Base-by-base conservation (phyloP, 2,329 filamentous ascomycete genomes). In the Penicillium sp. region DNA sequence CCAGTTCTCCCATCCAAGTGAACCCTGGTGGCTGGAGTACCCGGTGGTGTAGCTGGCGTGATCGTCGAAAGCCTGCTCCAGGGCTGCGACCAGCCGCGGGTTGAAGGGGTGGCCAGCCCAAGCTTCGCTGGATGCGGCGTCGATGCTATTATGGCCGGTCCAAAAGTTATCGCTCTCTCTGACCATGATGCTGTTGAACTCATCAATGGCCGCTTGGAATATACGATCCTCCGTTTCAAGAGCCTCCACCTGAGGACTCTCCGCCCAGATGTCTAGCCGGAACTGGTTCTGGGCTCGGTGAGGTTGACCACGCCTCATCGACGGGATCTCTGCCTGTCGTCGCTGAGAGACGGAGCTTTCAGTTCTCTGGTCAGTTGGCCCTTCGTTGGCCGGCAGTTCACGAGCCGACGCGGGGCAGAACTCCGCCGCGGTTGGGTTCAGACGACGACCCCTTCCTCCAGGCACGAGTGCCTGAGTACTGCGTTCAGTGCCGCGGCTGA, bases 21-120 rank as follows among this genome's bases (percentile, higher is more conserved):
- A 12, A 10, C 15, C 12, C 28, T 56, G 61, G 38, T 30, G 45
- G 47, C 57, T 54, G 8, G 45, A 54, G 28, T 63, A 60, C 30
- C 58, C 58, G n/a, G 50, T 15, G 4, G 10, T 6, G 35, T 63
- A 60, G 19, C 10, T 17, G 4, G 38, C 19, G 24, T 58, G 10
- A 26, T 58, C 59, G 12, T 19, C 2, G 19, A 60, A 42, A 2
- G 19, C 54, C 10, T 1, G 22, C 19, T 54, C 54, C 10, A 60
- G 54, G 5, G 40, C 6, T 1, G 40, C 40, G 9, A 58, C 54
- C 30, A 60, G 30, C 8, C 19, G 42, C 37, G 56, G 56, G 3
- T n/a, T 24, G 13, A 15, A 4, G 17, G 3, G 19, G 19, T 47
- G 13, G 2, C n/a, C 37, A 22, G 37, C 35, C 37, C 10, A 26